Evolutionary conservation across 2,329 filamentous ascomycete species (phyloP).

Genomic region (Claviceps arundinis): DNA sequence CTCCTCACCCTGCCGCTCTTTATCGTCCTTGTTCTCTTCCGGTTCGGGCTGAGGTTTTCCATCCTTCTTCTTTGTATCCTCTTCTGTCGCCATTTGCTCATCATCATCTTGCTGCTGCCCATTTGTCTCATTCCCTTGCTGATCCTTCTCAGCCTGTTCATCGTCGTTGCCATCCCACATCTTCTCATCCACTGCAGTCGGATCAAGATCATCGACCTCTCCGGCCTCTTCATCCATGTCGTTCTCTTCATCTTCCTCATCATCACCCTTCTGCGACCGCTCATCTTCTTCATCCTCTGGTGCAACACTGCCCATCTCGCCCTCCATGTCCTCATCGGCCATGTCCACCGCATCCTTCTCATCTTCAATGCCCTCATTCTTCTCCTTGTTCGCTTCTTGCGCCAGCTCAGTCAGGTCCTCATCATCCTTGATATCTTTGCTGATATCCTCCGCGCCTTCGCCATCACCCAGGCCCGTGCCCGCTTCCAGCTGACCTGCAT

Average conservation of each 20-base stretch:
- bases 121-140: constrained; percentile 59
- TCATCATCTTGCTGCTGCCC: constrained; percentile 54
- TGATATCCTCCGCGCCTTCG: constrained; percentile 92
- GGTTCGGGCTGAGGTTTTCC: constrained; percentile 33
- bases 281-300: constrained; percentile 47
- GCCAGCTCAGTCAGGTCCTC: constrained; percentile 88
- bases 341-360: constrained; percentile 82
- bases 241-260: constrained; percentile 52
- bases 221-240: constrained; percentile 84
- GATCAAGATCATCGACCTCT: constrained; percentile 81
- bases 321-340: constrained; percentile 84
- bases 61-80: constrained; percentile 37
- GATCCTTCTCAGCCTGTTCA: constrained; percentile 70
- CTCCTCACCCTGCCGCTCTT: constrained; percentile 23
- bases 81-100: constrained; percentile 45
- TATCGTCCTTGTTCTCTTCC: constrained; percentile 24
- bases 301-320: constrained; percentile 57
- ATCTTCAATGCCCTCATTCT: constrained; percentile 55
- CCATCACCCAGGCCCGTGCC: constrained; percentile 93
- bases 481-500: constrained; percentile 69
- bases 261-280: constrained; percentile 46
- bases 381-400: constrained; percentile 62
- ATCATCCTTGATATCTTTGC: constrained; percentile 87
- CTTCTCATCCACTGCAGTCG: constrained; percentile 89
- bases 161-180: constrained; percentile 90